Evolutionary conservation across 2,329 filamentous ascomycete genomes (phyloP).

Genomic region (Trichoderma koningii): DNA sequence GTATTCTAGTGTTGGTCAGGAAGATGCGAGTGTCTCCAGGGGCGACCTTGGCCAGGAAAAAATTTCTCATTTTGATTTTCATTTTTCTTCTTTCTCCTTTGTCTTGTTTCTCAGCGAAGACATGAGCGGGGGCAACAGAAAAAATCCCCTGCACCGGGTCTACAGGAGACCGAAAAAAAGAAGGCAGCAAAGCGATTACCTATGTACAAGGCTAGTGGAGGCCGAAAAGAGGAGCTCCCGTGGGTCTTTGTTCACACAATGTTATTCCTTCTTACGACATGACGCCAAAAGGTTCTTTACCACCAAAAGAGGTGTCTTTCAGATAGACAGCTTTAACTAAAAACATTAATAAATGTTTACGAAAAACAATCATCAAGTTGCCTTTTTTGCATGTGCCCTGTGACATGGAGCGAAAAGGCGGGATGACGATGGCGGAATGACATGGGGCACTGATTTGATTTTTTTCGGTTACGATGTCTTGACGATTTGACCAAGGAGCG

Average conservation of each 20-base stretch:
- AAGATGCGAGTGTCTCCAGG: slow-evolving; percentile 27
- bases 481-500: not conserved
- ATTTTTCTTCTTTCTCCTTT: not conserved
- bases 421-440: slow-evolving; percentile 13
- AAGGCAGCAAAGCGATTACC: slow-evolving; percentile 11
- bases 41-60: slow-evolving; percentile 27
- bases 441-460: slow-evolving; percentile 5
- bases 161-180: slow-evolving; percentile 24
- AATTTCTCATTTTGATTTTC: slow-evolving; percentile 2
- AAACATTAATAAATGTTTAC: slow-evolving; percentile 28
- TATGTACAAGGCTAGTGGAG: slow-evolving; percentile 18
- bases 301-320: slow-evolving; percentile 19
- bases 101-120: slow-evolving; percentile 21
- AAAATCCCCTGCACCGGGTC: slow-evolving; percentile 9
- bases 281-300: slow-evolving; percentile 21
- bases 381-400: not conserved
- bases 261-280: slow-evolving; percentile 24
- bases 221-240: slow-evolving; percentile 26
- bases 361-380: not conserved
- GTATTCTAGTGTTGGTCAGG: slow-evolving; percentile 27
- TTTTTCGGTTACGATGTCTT: slow-evolving; percentile 1
- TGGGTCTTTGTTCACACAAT: slow-evolving; percentile 21
- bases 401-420: not conserved
- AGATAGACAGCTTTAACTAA: slow-evolving; percentile 16
- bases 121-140: slow-evolving; percentile 19